Percentiles rank a stretch among this genome's conserved stretches.
Evolutionary conservation across 768 basidiomycete species (phyloP).

Genomic region (Boletales sp.): DNA sequence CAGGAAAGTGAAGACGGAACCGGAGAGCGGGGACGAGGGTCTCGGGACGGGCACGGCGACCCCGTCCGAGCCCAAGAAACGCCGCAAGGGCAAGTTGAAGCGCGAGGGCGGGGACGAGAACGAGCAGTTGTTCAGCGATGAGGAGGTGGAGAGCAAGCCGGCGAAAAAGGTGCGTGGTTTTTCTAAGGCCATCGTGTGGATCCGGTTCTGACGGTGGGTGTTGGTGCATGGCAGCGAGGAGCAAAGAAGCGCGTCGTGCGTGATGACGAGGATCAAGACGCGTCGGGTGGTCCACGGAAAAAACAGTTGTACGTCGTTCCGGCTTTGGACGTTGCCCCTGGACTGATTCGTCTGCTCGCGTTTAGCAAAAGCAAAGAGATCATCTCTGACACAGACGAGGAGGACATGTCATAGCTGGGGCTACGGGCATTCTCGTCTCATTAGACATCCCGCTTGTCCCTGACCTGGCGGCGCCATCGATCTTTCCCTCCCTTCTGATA

Average conservation of each 20-base stretch:
- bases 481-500: too few species aligned
- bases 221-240: conserved; percentile 30
- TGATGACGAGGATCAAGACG: conserved; percentile 77
- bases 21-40: conserved; percentile 51
- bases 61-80: conserved; percentile 61
- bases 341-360: conserved; percentile 2
- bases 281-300: conserved; percentile 58
- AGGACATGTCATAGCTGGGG: conserved; percentile 52
- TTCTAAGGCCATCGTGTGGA: background rate
- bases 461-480: too few species aligned
- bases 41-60: conserved; percentile 1
- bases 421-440: too few species aligned
- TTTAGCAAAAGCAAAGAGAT: conserved; percentile 84
- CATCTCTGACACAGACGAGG: conserved; percentile 86
- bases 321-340: background rate
- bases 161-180: conserved; percentile 57
- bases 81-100: conserved; percentile 73
- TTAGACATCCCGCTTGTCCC: too few species aligned
- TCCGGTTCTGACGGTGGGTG: background rate
- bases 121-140: conserved; percentile 66
- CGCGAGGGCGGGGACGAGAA: conserved; percentile 57
- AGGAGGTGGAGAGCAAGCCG: conserved; percentile 56
- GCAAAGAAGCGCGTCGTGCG: conserved; percentile 74
- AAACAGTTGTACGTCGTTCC: conserved; percentile 63
- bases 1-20: conserved; percentile 51